Evolutionary conservation across 176 grass and related monocot genomes (phyloP).

Genomic region (Panicum miliaceum): DNA sequence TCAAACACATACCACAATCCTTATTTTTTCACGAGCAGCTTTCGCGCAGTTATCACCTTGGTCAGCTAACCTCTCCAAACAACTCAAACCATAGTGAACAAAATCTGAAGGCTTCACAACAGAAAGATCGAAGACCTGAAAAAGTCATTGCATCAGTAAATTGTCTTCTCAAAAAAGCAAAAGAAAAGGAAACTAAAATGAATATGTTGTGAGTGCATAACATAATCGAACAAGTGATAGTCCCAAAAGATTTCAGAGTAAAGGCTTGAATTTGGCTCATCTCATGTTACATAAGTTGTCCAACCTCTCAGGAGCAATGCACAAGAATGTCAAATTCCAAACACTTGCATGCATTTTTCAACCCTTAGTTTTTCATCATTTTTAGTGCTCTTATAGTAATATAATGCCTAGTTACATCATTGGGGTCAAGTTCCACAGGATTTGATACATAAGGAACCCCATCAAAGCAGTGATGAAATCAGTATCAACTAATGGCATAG

Average conservation of each 20-base stretch:
- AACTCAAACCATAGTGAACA: constrained; percentile 81
- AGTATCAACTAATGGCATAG: background rate
- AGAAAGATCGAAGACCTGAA: constrained; percentile 94
- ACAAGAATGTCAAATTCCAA: background rate
- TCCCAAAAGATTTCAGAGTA: background rate
- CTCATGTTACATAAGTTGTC: background rate
- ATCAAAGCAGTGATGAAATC: background rate
- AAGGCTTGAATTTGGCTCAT: background rate
- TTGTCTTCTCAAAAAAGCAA: constrained; percentile 17
- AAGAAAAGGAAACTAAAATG: background rate
- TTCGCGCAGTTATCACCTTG: constrained; percentile 78
- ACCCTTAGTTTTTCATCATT: background rate
- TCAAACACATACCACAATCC: constrained; percentile 84
- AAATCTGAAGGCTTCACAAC: constrained; percentile 81
- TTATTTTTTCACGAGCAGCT: constrained; percentile 67
- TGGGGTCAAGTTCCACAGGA: constrained; percentile 11
- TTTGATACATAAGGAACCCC: constrained; percentile 11
- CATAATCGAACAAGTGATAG: background rate
- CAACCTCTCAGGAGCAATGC: background rate
- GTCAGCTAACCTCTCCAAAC: constrained; percentile 86
- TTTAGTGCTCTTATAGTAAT: background rate
- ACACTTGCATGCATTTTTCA: background rate
- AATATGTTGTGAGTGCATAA: constrained; percentile 6
- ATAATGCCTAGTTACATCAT: background rate
- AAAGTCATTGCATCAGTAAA: constrained; percentile 17